Percentiles rank a stretch among this genome's conserved stretches.
phyloP scores from a whole-genome alignment of 257 asterid species.

The Nicotiana benthamiana region DNA sequence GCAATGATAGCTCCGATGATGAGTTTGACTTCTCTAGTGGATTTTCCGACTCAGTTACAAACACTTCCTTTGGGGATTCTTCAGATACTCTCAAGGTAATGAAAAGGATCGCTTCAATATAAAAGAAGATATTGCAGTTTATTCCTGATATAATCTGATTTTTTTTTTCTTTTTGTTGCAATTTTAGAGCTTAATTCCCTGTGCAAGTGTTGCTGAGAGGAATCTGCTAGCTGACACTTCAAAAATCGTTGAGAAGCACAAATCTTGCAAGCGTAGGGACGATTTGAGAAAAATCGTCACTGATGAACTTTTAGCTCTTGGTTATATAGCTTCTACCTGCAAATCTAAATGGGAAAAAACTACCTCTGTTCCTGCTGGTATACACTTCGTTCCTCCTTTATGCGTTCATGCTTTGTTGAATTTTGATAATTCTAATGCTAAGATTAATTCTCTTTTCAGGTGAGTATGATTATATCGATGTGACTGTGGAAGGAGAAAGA shows the following conservation, averaged over 20 bases:
- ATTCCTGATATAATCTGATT: not conserved
- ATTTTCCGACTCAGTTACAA: slow-evolving; percentile 40
- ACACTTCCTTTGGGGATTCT: slow-evolving; percentile 49
- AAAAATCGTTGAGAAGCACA: slow-evolving; percentile 62
- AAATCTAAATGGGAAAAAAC: slow-evolving; percentile 88
- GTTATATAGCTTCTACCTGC: slow-evolving; percentile 66
- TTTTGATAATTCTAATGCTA: not conserved
- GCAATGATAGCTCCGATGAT: slow-evolving; percentile 81
- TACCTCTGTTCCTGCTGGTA: slow-evolving; percentile 77
- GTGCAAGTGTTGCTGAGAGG: slow-evolving; percentile 62
- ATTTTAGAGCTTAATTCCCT: slow-evolving; percentile 62
- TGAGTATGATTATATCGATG: slow-evolving; percentile 82
- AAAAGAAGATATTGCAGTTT: not conserved
- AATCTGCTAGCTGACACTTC: slow-evolving; percentile 75
- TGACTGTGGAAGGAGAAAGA: slow-evolving; percentile 52
- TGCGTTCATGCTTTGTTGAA: too few species aligned
- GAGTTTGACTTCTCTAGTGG: slow-evolving; percentile 40
- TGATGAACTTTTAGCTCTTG: slow-evolving; percentile 50
- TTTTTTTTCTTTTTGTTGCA: not conserved
- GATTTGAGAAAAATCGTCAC: slow-evolving; percentile 62
- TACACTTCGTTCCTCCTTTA: not conserved
- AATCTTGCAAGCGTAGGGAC: slow-evolving; percentile 49
- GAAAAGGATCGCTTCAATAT: not conserved
- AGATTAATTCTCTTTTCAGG: slow-evolving; percentile 23
- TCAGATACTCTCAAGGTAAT: slow-evolving; percentile 71